phyloP scores from a whole-genome alignment of 2,329 filamentous ascomycete species.

The Aspergillus thermomutatus region DNA sequence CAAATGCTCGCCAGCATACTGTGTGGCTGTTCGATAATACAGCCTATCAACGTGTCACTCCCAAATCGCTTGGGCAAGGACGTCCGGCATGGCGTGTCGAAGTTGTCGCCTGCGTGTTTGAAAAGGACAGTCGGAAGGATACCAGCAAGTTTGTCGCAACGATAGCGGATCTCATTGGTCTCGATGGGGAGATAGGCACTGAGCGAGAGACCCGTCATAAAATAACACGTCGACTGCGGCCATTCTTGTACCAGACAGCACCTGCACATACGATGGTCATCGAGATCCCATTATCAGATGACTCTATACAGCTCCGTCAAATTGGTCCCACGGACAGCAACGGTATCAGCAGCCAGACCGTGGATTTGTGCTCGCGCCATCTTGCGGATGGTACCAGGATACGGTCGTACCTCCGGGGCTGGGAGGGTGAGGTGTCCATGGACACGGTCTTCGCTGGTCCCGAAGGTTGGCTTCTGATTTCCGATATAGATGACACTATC shows the following conservation, averaged over 20 bases:
- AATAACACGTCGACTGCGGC: constrained; percentile 54
- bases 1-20: constrained; percentile 63
- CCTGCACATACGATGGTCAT: constrained; percentile 67
- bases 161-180: constrained; percentile 65
- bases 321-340: constrained; percentile 69
- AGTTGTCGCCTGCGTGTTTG: constrained; percentile 78
- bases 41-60: constrained; percentile 58
- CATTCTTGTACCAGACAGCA: constrained; percentile 74
- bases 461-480: constrained; percentile 80
- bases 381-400: constrained; percentile 49
- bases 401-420: constrained; percentile 28
- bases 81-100: constrained; percentile 68
- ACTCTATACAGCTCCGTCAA: constrained; percentile 42
- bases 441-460: constrained; percentile 71
- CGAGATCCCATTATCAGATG: constrained; percentile 54
- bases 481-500: constrained; percentile 93
- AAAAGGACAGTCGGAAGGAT: constrained; percentile 64
- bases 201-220: constrained; percentile 58
- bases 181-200: constrained; percentile 55
- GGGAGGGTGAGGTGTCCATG: constrained; percentile 51
- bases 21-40: constrained; percentile 93
- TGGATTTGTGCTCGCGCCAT: constrained; percentile 49
- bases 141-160: constrained; percentile 66
- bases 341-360: constrained; percentile 66
- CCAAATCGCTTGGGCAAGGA: constrained; percentile 33